Evolutionary conservation across 202 grass and related monocot species (phyloP).

Genomic region (Setaria italica): DNA sequence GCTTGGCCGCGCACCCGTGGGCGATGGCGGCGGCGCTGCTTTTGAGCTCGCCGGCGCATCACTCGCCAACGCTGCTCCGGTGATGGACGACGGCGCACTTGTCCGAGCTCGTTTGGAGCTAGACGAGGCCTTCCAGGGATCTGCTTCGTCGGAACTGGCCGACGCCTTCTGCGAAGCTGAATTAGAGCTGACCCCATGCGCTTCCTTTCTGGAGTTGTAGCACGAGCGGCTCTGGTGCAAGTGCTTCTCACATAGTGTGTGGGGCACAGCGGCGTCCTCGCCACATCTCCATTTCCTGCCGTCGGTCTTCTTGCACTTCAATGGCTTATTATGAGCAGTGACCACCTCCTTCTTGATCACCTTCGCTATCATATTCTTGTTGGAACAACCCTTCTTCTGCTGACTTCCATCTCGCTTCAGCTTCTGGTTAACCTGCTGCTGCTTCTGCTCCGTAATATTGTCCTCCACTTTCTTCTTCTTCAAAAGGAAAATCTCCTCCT

Average conservation of each 20-base stretch:
- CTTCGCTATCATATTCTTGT: no score
- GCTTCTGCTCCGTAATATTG: background rate
- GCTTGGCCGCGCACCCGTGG: background rate
- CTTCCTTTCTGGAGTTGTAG: background rate
- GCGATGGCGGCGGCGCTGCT: background rate
- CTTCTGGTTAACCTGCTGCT: background rate
- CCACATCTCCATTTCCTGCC: background rate
- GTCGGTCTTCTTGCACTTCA: background rate
- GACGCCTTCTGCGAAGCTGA: background rate
- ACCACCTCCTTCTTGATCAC: no score
- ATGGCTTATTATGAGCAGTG: background rate
- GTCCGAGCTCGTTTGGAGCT: background rate
- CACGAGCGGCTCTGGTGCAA: conserved; percentile 31
- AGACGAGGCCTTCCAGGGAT: background rate
- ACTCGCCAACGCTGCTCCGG: background rate
- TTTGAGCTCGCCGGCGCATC: background rate
- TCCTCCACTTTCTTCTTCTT: background rate
- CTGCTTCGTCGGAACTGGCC: background rate
- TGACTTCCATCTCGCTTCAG: background rate
- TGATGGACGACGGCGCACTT: background rate
- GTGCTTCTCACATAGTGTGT: conserved; percentile 51
- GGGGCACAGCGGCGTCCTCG: background rate
- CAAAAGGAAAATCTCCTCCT: background rate
- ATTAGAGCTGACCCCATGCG: background rate
- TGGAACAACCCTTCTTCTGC: no score